phyloP scores from a whole-genome alignment of 345 rosid species.

The Boechera divaricarpa region DNA sequence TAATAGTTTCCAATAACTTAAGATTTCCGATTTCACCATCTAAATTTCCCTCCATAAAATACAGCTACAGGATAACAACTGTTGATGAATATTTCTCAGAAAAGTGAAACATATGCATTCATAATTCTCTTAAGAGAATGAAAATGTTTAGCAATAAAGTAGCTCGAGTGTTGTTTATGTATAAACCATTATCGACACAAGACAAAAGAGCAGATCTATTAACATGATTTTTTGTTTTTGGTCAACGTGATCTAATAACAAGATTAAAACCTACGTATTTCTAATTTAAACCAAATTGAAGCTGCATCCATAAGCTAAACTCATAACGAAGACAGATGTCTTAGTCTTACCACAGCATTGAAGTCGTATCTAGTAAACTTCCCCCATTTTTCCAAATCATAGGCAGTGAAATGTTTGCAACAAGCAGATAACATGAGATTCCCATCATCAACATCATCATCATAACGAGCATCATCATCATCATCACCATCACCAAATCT shows the following conservation, averaged over 20 bases:
- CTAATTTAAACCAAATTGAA: background rate
- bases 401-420: conserved; percentile 91
- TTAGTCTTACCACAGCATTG: conserved; percentile 74
- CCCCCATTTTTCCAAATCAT: conserved; percentile 89
- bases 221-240: background rate
- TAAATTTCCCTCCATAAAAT: too few species aligned
- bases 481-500: conserved; percentile 15
- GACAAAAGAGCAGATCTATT: background rate
- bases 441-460: conserved; percentile 50
- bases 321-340: background rate
- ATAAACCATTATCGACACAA: background rate
- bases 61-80: too few species aligned
- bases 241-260: background rate
- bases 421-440: conserved; percentile 88
- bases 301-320: conserved; percentile 9
- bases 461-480: conserved; percentile 42
- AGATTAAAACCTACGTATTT: background rate
- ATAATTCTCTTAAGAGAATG: too few species aligned
- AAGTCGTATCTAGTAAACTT: conserved; percentile 78
- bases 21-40: too few species aligned
- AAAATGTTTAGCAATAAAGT: too few species aligned
- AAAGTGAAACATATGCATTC: too few species aligned
- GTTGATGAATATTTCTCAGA: too few species aligned
- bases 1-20: too few species aligned
- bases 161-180: too few species aligned